These are phyloP conservation scores for Monosporascus sp. DNA, from an alignment of 2,329 filamentous ascomycete species.

Conservation along the genomic window DNA sequence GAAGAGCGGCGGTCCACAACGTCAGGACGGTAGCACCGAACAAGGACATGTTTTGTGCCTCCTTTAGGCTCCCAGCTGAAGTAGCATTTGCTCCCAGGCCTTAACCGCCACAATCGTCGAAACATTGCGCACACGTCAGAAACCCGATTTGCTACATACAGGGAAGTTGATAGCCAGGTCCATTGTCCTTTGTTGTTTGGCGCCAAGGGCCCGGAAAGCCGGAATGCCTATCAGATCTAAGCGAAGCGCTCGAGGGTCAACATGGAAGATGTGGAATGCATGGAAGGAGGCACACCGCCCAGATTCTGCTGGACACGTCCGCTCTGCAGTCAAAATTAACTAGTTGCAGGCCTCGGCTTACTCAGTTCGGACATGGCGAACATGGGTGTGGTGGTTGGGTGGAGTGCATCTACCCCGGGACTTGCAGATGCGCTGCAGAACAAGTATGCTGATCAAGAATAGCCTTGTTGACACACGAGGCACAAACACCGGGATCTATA, in stretches of 20 bases:
- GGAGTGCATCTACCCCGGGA: background rate
- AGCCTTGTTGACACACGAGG: background rate
- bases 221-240: background rate
- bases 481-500: background rate
- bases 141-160: background rate
- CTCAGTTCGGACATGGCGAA: background rate
- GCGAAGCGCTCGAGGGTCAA: background rate
- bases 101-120: background rate
- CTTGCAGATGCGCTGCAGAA: background rate
- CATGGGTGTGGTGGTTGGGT: background rate
- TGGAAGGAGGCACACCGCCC: background rate
- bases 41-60: constrained; percentile 96
- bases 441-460: background rate
- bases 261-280: background rate
- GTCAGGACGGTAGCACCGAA: constrained; percentile 87
- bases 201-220: background rate
- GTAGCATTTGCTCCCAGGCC: constrained; percentile 64
- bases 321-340: background rate
- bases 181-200: background rate
- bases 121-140: background rate
- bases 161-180: background rate
- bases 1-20: constrained; percentile 54
- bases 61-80: constrained; percentile 74
- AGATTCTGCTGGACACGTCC: background rate
- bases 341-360: background rate